Base-by-base conservation (phyloP, 192 early-diverging fungal species). In the Linnemannia hyalina region DNA sequence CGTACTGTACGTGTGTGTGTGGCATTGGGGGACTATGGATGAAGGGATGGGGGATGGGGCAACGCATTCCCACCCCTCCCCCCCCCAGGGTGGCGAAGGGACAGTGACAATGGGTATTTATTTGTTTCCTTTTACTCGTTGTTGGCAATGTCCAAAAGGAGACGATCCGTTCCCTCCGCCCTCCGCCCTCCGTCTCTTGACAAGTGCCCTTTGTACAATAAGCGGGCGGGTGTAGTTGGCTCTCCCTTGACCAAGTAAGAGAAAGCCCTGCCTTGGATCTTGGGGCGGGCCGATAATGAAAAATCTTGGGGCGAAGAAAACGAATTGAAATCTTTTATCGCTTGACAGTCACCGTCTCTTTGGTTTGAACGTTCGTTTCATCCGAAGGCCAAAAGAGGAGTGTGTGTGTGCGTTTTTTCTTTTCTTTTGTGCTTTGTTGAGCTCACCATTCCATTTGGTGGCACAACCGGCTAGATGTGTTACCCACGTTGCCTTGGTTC, bases 241-340 rank as follows among this genome's bases (percentile, higher is more conserved):
- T 65, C 60, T 65, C 26, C 60, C 13, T 65, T 65, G 8, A 52
- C 49, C 49, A 52, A 52, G 49, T 22, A 22, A 6, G 49, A 18
- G 49, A 52, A 52, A 16, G 49, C 29, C 26, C 26, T 65, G 60
- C 55, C 55, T n/a, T 60, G 22, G 55, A 65, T 65, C 29, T 65
- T 65, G 60, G 60, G 60, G 60, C 29, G 60, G 60, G 29, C 60
- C 29, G 60, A 65, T 65, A 65, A 65, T 65, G 32, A 65, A 65
- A 65, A 65, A 11, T 32, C 29, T 65, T 65, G 60, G 60, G 60
- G 60, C 60, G 60, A 65, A 32, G 13, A 65, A 32, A 65, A 65
- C 22, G 55, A 26, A 57, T 57, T 65, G 16, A 52, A 52, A 26
- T 32, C 32, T 32, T 65, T 65, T 32, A 65, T 65, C 60, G 29